Evolutionary conservation across 306 rosid species (phyloP), one percentile per base, ranked within the genome.

Genomic region (Begonia masoniana): DNA sequence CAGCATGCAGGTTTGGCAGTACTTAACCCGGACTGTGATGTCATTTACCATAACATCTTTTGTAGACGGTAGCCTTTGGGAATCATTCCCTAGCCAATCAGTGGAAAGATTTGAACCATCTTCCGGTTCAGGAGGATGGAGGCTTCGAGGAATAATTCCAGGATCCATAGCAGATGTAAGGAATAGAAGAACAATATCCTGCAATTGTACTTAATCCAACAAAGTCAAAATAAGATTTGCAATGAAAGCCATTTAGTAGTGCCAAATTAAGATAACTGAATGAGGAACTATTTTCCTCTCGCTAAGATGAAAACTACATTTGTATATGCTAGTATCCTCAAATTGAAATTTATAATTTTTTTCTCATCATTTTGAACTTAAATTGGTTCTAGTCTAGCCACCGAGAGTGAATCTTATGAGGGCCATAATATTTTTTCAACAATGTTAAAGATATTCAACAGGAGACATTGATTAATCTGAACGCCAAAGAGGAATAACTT

Each of bases 121-220:
- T 55, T 79, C 81, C 13, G 58, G 69, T 16, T 72, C 76, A 1
- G 92, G 92, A 52, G 92, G 88, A 67, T 71, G 67, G 53, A 69
- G 55, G 64, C 63, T 82, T 6, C 92, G 87, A 54, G 88, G 92
- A 45, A 85, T 68, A 55, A 85, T 75, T 57, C 92, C 95, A 10
- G 95, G 95, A 72, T 85, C 95, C 73, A 83, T 82, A 72, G 78
- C 84, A 66, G 95, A 75, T 36, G 92, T 85, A 64, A 79, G 70
- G 58, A 82, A 36, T 71, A 85, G 85, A 54, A 68, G 72, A 73
- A 61, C 50, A 52, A 85, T 66, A 66, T 70, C 88, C 95, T 85
- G 85, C 67, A 68, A 50, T 55, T 36, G 56, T 43, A 43, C 12
- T 16, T 49, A 45, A n/a, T 43, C 23, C 50, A 35, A 61, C 56